Evolutionary conservation across 2,329 filamentous ascomycete genomes (phyloP), one percentile per base, ranked within the genome.

Genomic region (Cytospora schulzeri): DNA sequence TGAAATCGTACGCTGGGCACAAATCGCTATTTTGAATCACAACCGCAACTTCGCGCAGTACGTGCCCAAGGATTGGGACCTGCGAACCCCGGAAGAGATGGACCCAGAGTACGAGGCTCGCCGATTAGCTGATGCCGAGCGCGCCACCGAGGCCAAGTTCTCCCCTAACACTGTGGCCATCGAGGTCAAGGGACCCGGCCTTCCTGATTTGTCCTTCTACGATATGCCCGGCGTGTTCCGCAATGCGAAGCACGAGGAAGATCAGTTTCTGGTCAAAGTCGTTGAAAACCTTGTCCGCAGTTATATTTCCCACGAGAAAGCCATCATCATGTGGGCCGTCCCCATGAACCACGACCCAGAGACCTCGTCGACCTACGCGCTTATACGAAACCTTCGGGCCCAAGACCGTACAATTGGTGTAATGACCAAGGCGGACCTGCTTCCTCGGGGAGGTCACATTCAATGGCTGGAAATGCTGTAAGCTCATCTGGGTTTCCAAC

Each of bases 151-250:
- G 6, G 87, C 89, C 0, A 87, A 91, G 11, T 96, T 96, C 69
- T 92, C 90, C 0, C 93, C 93, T 0, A 97, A 97, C 68, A 83
- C 93, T 0, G 88, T 97, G 0, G 84, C 88, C 0, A 79, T 97
- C 0, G 85, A 92, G 60, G 92, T 97, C 29, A 86, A 86, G 0
- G 90, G 89, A 0, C 90, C 90, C 0, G 82, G 81, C 0, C 81
- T 94, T 0, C 89, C 91, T 0, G 87, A 91, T 7, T 74, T 97
- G 0, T 92, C 89, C 0, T 96, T 97, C 70, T 94, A 91, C 66
- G 93, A 97, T 66, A 81, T 97, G 0, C 93, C 93, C 0, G 93
- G 93, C 0, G 87, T 96, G 0, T 94, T 96, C 67, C 86, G 88
- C 24, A 89, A 89, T 9, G 83, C 88, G 0, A 85, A 87, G 2